A percentile compares a stretch with the other conserved stretches of the same genome.
Evolutionary conservation across 2,329 filamentous ascomycete species (phyloP).

Genomic region (Aureobasidium musti): DNA sequence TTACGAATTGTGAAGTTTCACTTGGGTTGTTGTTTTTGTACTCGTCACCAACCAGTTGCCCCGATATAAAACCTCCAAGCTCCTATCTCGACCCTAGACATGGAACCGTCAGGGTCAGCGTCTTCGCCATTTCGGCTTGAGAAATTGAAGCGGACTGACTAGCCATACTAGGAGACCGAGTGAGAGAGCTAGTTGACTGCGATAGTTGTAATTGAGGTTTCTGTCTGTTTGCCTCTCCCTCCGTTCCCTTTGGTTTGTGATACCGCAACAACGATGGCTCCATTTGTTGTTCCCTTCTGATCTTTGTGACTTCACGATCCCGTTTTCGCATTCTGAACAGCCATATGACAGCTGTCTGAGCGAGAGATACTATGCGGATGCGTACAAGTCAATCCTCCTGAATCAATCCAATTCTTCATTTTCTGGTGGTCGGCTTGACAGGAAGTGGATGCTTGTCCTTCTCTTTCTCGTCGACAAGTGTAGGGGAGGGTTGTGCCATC

Average conservation of each 20-base stretch:
- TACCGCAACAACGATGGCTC: background rate
- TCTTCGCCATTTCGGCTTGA: background rate
- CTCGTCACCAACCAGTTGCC: background rate
- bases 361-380: background rate
- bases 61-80: constrained; percentile 3
- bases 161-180: constrained; percentile 39
- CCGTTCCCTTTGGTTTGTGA: too few relatives aligned
- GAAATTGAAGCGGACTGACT: background rate
- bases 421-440: background rate
- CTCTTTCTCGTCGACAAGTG: background rate
- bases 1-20: background rate
- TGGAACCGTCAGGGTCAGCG: background rate
- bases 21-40: too few relatives aligned
- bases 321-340: too few relatives aligned
- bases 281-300: background rate
- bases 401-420: too few relatives aligned
- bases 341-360: too few relatives aligned
- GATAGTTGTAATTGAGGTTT: too few relatives aligned
- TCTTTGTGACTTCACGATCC: too few relatives aligned
- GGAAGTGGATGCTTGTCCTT: background rate
- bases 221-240: too few relatives aligned
- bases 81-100: constrained; percentile 17
- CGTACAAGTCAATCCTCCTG: background rate
- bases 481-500: background rate
- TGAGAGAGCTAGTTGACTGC: constrained; percentile 49